Base-by-base conservation (phyloP, 2,329 filamentous ascomycete genomes). In the Ophiostoma sp. region DNA sequence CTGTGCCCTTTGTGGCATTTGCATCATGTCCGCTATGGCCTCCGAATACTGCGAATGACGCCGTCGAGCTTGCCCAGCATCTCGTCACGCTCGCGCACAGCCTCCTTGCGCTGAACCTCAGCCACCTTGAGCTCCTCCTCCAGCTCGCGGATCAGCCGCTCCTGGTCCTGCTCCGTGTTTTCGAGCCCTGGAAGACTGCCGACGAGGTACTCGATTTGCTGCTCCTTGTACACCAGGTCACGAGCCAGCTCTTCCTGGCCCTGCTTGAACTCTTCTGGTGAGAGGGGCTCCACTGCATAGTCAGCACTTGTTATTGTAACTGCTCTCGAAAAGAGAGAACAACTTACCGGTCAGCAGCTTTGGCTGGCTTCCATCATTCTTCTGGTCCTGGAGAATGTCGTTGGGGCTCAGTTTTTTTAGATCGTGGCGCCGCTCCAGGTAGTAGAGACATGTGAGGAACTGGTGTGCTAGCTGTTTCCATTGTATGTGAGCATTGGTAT, bases 151-250 rank as follows among this genome's bases (percentile, higher is more conserved):
- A 91, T 88, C 71, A 86, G 85, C 73, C 85, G 83, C 76, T 91
- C 85, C 79, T 96, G 92, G 76, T 93, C 90, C 73, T 86, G 83
- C 77, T 94, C 90, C 76, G 90, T 94, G 73, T 89, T 91, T 64
- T 92, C 90, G 31, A 95, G 81, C 0, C 92, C 92, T 0, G 92
- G 92, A 1, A 96, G 83, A 31, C 85, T 86, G 20, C 88, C 90
- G 71, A 94, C 91, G 67, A 95, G 81, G 64, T 87, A 83, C 78
- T 95, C 92, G 72, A 95, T 93, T 80, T 94, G 90, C 80, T 94
- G 91, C 75, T 93, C 90, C 76, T 94, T 93, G 71, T 91, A 78
- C 71, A 94, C 89, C 35, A 95, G 82, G 77, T 94, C 92, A 72
- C 87, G 86, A 52, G 91, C 90, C 69, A 95, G 83, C 78, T 94